Base-by-base conservation (phyloP, 2,329 filamentous ascomycete genomes). In the Clonostachys solani region DNA sequence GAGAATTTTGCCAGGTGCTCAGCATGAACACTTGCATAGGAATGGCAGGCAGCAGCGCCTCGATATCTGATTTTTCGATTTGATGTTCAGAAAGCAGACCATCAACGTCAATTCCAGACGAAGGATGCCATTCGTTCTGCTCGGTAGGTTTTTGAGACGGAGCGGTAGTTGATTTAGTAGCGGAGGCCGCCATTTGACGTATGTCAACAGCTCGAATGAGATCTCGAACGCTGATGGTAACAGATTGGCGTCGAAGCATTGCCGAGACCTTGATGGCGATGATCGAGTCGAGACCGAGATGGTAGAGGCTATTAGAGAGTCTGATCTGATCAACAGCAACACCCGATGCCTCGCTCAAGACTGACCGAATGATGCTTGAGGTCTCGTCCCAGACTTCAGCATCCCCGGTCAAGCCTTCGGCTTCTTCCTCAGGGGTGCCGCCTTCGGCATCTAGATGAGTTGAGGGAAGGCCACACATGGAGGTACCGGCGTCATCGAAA, bases 261-360 rank as follows among this genome's bases (percentile, higher is more conserved):
- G 85, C 78, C 9, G 84, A 82, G 5, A 91, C 83, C 58, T 94
- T 95, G 68, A 96, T 94, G 2, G 90, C 86, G 52, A 86, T 92
- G 62, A 96, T 95, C 0, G 92, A 96, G 61, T 96, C 92, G 2
- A 96, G 79, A 1, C 92, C 92, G 2, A 96, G 75, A 52, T 94
- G 84, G 63, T 94, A 95, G 12, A 96, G 78, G 0, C 78, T 89
- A 44, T 83, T 78, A 1, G 74, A 70, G 47, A 74, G 75, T 4
- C 68, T 64, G 45, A 96, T 87, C 2, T 80, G 71, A 0, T 72
- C 59, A 16, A 73, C 64, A 0, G 83, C 70, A 0, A 86, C 65
- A 15, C 77, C 79, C 0, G 90, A 87, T 1, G 92, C 73, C 33
- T 73, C 60, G 1, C 75, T 68, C 13, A 86, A 63, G 0, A 77